Conservation (phyloP, 192 early-diverging fungal genomes). For the Podochytrium sp. region DNA sequence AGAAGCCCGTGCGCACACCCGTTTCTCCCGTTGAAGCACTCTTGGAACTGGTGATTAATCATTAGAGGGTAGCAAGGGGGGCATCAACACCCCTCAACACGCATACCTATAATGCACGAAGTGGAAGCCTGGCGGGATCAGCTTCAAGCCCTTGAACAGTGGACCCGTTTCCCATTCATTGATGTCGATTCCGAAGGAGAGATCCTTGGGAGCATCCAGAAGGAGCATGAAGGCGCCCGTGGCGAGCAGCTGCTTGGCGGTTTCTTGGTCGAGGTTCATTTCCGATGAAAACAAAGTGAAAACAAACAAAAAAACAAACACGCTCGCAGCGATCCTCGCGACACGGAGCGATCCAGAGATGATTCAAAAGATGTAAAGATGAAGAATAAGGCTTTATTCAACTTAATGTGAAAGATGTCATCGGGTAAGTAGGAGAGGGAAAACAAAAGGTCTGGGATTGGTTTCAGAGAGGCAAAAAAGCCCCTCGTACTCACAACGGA, state of each 20-base stretch:
- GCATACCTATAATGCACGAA: slow-evolving; percentile 85
- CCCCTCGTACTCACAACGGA: too few relatives aligned
- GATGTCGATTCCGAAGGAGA: slow-evolving; percentile 91
- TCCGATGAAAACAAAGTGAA: too few relatives aligned
- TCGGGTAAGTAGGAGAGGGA: too few relatives aligned
- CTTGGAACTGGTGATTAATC: slow-evolving; percentile 32
- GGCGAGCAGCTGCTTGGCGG: slow-evolving; percentile 76
- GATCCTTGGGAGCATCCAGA: slow-evolving; percentile 73
- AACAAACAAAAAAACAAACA: too few relatives aligned
- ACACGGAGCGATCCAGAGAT: too few relatives aligned
- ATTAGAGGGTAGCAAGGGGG: neutral
- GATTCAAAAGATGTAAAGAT: too few relatives aligned
- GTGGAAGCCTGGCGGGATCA: slow-evolving; percentile 93
- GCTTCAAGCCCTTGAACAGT: slow-evolving; percentile 87
- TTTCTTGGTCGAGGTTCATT: slow-evolving; percentile 74
- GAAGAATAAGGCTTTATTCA: too few relatives aligned
- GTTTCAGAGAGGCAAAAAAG: too few relatives aligned
- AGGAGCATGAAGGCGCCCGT: slow-evolving; percentile 81
- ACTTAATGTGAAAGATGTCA: too few relatives aligned
- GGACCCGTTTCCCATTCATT: slow-evolving; percentile 91
- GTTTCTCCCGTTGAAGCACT: slow-evolving; percentile 43
- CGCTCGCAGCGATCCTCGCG: too few relatives aligned
- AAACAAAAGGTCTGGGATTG: too few relatives aligned
- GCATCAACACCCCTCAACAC: slow-evolving; percentile 26
- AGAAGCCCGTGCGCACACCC: slow-evolving; percentile 76